Conservation (phyloP, 805 yeast genomes). For the Lipomyces kockii region DNA sequence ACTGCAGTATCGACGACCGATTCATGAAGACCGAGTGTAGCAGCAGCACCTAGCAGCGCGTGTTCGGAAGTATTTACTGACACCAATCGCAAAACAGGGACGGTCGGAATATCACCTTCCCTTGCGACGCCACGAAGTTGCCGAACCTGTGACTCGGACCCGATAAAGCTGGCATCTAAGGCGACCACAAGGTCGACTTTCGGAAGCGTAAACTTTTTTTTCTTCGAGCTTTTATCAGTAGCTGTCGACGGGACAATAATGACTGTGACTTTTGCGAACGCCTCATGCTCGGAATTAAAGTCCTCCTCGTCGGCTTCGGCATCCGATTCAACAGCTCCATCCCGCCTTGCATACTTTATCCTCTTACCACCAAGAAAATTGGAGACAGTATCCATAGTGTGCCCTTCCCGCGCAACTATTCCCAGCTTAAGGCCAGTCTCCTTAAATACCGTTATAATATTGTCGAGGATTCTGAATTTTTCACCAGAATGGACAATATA, state of each 20-base stretch:
- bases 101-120: slow-evolving; percentile 37
- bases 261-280: slow-evolving; percentile 42
- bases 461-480: slow-evolving; percentile 73
- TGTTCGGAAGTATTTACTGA: slow-evolving; percentile 87
- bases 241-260: slow-evolving; percentile 54
- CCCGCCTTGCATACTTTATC: slow-evolving; percentile 60
- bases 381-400: slow-evolving; percentile 72
- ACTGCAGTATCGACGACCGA: slow-evolving; percentile 48
- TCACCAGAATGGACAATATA: slow-evolving; percentile 36
- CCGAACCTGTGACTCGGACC: slow-evolving; percentile 45
- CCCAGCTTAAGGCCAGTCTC: slow-evolving; percentile 59
- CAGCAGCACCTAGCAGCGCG: slow-evolving; percentile 47
- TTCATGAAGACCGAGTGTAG: slow-evolving; percentile 18
- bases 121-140: slow-evolving; percentile 41
- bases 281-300: slow-evolving; percentile 50
- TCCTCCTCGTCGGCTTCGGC: slow-evolving; percentile 44
- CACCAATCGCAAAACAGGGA: slow-evolving; percentile 70
- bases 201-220: slow-evolving; percentile 44
- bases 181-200: slow-evolving; percentile 60
- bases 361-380: slow-evolving; percentile 69
- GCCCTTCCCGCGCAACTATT: slow-evolving; percentile 69
- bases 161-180: slow-evolving; percentile 65
- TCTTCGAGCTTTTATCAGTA: slow-evolving; percentile 34
- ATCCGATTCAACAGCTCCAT: slow-evolving; percentile 49
- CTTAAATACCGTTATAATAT: slow-evolving; percentile 62